Base-by-base conservation (phyloP, 495 filamentous ascomycete species). In the Talaromyces ruber region DNA sequence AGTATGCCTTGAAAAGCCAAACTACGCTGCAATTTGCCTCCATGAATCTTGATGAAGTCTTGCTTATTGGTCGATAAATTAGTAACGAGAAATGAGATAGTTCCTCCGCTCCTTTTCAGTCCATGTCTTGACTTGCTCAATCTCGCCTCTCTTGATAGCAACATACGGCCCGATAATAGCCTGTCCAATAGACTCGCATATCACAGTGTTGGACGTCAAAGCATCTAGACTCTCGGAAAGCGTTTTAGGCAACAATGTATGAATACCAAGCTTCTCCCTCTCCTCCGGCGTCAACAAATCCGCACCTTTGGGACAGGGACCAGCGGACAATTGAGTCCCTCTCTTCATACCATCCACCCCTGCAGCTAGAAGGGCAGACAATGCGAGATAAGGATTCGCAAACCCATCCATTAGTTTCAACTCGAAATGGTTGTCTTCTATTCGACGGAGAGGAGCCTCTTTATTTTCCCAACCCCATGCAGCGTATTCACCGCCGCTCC, bases 381-480 rank as follows among this genome's bases (percentile, higher is more conserved):
- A 63, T 2, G 81, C 86, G 0, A 92, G 71, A 66, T 91, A 92
- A 55, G 86, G 81, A 65, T 92, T 93, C 4, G 89, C 84, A 18
- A 89, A 64, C 0, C 89, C 90, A 71, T 92, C 90, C 22, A 90
- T 64, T 64, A 78, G 77, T 67, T 87, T 85, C 8, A 93, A 32
- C 70, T 92, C 90, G 82, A 88, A 92, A 66, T 89, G 85, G 25
- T 80, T 79, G 16, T 70, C 76, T 57, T 75, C 78, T 54, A 89
- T 79, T 61, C 82, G 83, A 21, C 90, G 75, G 26, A 93, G 72
- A 5, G 89, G 79, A 6, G 82, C 76, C 72, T 92, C 89, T 21
- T 86, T 82, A 67, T 92, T 92, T 69, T 92, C 81, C 51, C 84
- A 87, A 12, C 90, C 90, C 88, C 89, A 92, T 0, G 82, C 72